Evolutionary conservation across 75 land plant species (phyloP), one percentile per base, ranked within the genome.

Genomic region (Picea sitchensis): DNA sequence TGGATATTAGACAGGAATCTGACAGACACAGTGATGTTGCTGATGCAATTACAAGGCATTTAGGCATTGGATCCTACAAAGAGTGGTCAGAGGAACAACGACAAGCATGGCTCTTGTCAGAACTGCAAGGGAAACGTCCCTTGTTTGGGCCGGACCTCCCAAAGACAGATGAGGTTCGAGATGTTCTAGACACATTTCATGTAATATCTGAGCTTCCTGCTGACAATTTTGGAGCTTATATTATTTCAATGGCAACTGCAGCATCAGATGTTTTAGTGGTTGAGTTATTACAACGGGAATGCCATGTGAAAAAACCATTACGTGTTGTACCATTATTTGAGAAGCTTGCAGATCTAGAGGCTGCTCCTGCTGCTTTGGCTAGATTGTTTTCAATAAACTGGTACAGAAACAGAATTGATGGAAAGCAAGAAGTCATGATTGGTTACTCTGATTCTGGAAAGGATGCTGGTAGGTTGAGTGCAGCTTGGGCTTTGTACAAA

Each of bases 381-480:
- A 87, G 98, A 9, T 89, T 95, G 61, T 95, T 95, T 80, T 91
- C 93, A 3, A 88, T 93, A 38, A 94, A 95, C n/a, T 93, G 96
- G 96, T 95, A 95, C 77, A 81, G 85, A 74, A 82, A 91, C 80
- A 78, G 94, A 75, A 95, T 95, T 78, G 78, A 91, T 78, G 98
- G 98, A 57, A 94, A 93, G 79, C 98, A 95, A 82, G 98, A 93
- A 80, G 98, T 95, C 51, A 93, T 95, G 98, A 89, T 95, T 68
- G 98, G 98, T 14, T 95, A 95, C 81, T 95, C 98, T 36, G 98
- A 95, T 81, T 95, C 98, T 59, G 98, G 98, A 11, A 95, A 95
- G 80, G 98, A 95, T 87, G 98, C 98, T 77, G 98, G 98, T 11
- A 86, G 98, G 56, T 75, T 95, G 15, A 89, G 96, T 69, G 98